Percentiles rank a stretch among this genome's conserved stretches.
Evolutionary conservation across 306 rosid genomes (phyloP).

Genomic region (Quercus rubra): DNA sequence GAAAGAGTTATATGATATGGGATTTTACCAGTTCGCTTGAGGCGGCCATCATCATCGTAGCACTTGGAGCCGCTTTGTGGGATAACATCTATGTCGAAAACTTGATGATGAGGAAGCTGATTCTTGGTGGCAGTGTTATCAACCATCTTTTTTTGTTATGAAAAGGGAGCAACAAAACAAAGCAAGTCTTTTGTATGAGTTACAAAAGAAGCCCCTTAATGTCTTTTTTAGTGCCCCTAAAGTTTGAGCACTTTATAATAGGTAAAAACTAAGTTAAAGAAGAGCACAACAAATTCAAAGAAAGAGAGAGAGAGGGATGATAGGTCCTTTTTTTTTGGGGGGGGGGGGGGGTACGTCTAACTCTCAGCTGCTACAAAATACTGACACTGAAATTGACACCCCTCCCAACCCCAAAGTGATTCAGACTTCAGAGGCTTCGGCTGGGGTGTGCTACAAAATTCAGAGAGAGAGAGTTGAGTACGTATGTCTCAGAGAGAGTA

Average conservation of each 20-base stretch:
- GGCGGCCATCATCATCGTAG: conserved; percentile 84
- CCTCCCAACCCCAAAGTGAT: conserved; percentile 4
- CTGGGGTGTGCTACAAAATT: not conserved
- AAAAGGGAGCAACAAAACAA: conserved; percentile 5
- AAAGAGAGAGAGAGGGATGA: not conserved
- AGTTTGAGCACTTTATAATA: not conserved
- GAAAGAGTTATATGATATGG: not conserved
- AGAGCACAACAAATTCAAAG: not conserved
- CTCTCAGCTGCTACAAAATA: not conserved
- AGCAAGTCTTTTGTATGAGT: not conserved
- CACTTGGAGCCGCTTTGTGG: conserved; percentile 56
- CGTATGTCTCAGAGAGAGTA: not conserved
- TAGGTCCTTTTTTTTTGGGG: not conserved
- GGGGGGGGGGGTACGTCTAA: not conserved
- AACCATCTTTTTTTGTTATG: conserved; percentile 37
- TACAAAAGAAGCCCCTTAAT: not conserved
- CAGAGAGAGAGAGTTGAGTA: not conserved
- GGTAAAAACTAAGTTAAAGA: not conserved
- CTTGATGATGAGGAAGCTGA: conserved; percentile 40
- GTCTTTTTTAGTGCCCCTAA: not conserved
- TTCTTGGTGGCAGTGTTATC: conserved; percentile 31
- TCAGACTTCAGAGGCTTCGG: not conserved
- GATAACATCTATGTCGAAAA: conserved; percentile 38
- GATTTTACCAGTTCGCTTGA: conserved; percentile 66
- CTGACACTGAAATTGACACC: conserved; percentile 10